Evolutionary conservation across 2,329 filamentous ascomycete species (phyloP).

Genomic region (Sclerotinia trifoliorum): DNA sequence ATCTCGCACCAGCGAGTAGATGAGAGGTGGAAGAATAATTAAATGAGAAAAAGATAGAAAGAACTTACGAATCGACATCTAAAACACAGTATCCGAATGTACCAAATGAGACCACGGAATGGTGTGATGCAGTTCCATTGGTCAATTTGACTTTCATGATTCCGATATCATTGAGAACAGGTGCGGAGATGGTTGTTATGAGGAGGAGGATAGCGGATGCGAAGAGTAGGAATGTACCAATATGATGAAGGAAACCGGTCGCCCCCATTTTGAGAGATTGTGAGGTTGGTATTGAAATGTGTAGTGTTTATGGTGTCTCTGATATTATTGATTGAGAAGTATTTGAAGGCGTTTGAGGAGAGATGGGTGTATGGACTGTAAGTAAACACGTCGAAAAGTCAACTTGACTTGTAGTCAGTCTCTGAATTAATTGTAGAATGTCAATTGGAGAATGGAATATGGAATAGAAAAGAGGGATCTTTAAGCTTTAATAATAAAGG

Average conservation of each 20-base stretch:
- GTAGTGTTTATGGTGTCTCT: background rate
- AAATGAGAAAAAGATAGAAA: background rate
- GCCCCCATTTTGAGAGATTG: conserved; percentile 32
- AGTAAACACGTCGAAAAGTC: background rate
- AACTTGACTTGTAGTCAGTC: background rate
- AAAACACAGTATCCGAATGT: conserved; percentile 59
- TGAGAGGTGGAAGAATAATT: background rate
- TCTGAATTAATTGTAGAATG: background rate
- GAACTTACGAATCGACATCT: conserved; percentile 38
- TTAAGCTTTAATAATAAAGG: background rate
- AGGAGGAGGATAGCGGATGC: conserved; percentile 55
- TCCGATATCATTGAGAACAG: conserved; percentile 55
- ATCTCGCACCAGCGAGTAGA: background rate
- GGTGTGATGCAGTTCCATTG: conserved; percentile 40
- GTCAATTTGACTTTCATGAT: conserved; percentile 53
- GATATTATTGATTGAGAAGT: background rate
- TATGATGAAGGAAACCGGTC: conserved; percentile 48
- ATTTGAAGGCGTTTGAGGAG: background rate
- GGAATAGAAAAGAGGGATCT: background rate
- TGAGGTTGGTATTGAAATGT: background rate
- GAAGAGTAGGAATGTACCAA: conserved; percentile 59
- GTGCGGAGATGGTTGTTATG: conserved; percentile 57
- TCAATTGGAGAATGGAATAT: background rate
- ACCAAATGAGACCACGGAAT: conserved; percentile 51
- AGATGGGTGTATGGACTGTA: background rate